These are phyloP conservation scores for Tetrastigma voinierianum DNA, from an alignment of 164 flowering plant species.

Conservation along the genomic window DNA sequence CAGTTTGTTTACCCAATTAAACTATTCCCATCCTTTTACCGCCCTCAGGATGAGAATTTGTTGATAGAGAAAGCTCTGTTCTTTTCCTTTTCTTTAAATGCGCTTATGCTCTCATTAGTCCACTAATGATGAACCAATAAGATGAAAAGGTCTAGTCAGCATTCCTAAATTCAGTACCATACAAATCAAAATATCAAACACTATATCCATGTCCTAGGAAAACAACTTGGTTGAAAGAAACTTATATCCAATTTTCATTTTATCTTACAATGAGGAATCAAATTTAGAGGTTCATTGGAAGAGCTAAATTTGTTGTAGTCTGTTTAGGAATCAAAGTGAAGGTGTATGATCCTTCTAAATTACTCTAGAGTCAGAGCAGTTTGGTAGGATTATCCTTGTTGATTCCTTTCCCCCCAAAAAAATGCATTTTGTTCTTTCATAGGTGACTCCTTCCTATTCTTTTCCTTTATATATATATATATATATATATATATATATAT, in stretches of 20 bases:
- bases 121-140: too few species aligned
- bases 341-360: not conserved
- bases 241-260: too few species aligned
- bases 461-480: not conserved
- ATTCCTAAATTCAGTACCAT: too few species aligned
- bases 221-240: too few species aligned
- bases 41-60: not conserved
- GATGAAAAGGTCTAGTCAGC: too few species aligned
- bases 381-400: slow-evolving; percentile 10
- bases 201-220: too few species aligned
- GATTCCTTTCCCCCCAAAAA: slow-evolving; percentile 13
- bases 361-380: slow-evolving; percentile 7
- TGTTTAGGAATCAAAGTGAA: too few species aligned
- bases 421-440: slow-evolving; percentile 9
- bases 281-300: too few species aligned
- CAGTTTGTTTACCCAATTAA: not conserved
- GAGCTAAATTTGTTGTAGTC: too few species aligned
- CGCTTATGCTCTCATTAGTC: not conserved
- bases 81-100: not conserved
- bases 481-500: too few species aligned
- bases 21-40: not conserved
- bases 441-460: slow-evolving; percentile 10
- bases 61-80: not conserved
- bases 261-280: too few species aligned
- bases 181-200: too few species aligned